These are phyloP conservation scores for Nitzschia sp. DNA, from an alignment of 108 stramenopile species.

Conservation along the genomic window DNA sequence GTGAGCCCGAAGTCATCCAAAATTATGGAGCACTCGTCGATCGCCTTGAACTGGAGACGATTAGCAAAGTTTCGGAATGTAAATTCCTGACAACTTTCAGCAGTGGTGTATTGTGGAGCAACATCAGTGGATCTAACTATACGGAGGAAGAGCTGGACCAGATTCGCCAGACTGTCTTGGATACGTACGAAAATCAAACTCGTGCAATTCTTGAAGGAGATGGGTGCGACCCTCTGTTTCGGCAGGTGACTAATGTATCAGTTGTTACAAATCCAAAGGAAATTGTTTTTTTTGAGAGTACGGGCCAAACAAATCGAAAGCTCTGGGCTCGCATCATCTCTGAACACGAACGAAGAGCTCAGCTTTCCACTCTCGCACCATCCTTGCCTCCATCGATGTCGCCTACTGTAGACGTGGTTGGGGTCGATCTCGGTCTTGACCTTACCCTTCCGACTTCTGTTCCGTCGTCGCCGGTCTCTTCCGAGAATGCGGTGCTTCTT, in stretches of 20 bases:
- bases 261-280: neutral
- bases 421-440: too few relatives aligned
- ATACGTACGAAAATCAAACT: neutral
- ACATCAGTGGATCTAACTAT: neutral
- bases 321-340: neutral
- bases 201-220: neutral
- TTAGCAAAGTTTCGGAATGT: neutral
- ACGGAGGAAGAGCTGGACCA: slow-evolving; percentile 2
- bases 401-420: neutral
- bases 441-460: too few relatives aligned
- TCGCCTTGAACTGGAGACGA: neutral
- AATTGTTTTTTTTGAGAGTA: neutral
- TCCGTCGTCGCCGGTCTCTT: neutral
- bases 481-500: neutral
- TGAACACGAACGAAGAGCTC: neutral
- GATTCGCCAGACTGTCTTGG: neutral
- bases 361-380: neutral
- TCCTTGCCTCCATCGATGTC: neutral
- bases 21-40: neutral
- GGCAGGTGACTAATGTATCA: neutral
- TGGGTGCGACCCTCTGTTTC: neutral
- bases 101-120: neutral
- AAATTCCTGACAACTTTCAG: neutral
- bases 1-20: neutral
- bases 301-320: neutral